phyloP scores from a whole-genome alignment of 2,329 filamentous ascomycete species.

The Phaeosphaeriaceae sp. region DNA sequence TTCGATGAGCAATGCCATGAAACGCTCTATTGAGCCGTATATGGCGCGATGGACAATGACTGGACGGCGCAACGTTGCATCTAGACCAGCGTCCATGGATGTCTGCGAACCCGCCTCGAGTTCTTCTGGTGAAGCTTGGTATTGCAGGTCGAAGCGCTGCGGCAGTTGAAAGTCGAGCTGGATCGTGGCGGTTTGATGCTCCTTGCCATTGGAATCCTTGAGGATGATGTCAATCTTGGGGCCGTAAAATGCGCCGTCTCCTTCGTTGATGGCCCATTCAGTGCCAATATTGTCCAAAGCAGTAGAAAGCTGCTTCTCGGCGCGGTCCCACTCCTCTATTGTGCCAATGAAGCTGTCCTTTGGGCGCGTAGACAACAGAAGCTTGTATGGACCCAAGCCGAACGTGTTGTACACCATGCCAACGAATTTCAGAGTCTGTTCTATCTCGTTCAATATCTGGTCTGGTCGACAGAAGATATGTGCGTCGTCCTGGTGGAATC shows the following conservation, averaged over 20 bases:
- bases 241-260: conserved; percentile 89
- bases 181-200: conserved; percentile 88
- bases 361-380: conserved; percentile 82
- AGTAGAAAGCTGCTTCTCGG: conserved; percentile 71
- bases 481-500: conserved; percentile 90
- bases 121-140: conserved; percentile 73
- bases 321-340: conserved; percentile 72
- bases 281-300: conserved; percentile 71
- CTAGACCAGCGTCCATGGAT: conserved; percentile 46
- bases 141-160: conserved; percentile 79
- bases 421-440: conserved; percentile 76
- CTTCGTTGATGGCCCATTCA: conserved; percentile 77
- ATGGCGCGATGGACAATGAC: conserved; percentile 88
- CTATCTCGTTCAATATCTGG: conserved; percentile 79
- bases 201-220: conserved; percentile 77
- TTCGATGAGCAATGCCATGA: conserved; percentile 86
- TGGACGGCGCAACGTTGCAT: conserved; percentile 56
- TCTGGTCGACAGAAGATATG: conserved; percentile 86
- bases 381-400: conserved; percentile 73
- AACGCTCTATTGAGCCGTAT: conserved; percentile 81
- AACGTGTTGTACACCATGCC: conserved; percentile 75
- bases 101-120: conserved; percentile 63
- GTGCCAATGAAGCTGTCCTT: conserved; percentile 79
- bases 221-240: conserved; percentile 91
- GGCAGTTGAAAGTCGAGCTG: conserved; percentile 91